Evolutionary conservation across 192 early-diverging fungal genomes (phyloP).

Genomic region (Rhizoclosmatium globosum): DNA sequence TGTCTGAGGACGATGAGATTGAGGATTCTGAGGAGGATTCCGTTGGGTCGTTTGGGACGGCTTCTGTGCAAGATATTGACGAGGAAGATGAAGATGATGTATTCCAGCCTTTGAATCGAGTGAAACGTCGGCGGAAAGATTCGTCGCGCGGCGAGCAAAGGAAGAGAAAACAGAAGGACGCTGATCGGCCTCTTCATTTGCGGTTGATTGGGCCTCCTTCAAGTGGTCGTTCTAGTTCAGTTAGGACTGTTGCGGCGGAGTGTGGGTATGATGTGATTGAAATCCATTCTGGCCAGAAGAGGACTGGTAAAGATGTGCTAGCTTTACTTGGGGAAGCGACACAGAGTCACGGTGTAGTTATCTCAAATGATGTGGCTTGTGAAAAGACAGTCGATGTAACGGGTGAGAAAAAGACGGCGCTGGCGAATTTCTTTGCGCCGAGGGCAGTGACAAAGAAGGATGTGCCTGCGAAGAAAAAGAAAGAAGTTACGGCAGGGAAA

Average conservation of each 20-base stretch:
- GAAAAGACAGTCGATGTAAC: not conserved
- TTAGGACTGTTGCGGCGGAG: constrained; percentile 77
- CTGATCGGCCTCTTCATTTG: constrained; percentile 20
- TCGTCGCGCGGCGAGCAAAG: not conserved
- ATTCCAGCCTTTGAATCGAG: not conserved
- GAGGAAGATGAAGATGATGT: constrained; percentile 32
- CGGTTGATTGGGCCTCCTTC: constrained; percentile 75
- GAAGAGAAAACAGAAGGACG: not conserved
- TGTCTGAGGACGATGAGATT: not conserved
- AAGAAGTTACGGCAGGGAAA: not conserved
- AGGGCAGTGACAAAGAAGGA: not conserved
- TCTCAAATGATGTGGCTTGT: not conserved
- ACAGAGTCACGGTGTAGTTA: constrained; percentile 72
- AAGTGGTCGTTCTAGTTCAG: constrained; percentile 75
- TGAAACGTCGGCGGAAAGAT: not conserved
- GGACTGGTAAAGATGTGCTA: constrained; percentile 77
- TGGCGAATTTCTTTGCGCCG: not conserved
- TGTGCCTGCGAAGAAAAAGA: not conserved
- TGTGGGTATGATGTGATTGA: constrained; percentile 81
- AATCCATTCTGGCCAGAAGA: constrained; percentile 69
- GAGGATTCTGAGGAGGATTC: constrained; percentile 24
- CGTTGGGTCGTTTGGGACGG: not conserved
- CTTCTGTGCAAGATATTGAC: not conserved
- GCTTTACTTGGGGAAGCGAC: constrained; percentile 74
- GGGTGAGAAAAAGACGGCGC: not conserved